These are phyloP conservation scores for Cutaneotrichosporon curvatum DNA, from an alignment of 1,284 basidiomycete genomes.

Conservation along the genomic window DNA sequence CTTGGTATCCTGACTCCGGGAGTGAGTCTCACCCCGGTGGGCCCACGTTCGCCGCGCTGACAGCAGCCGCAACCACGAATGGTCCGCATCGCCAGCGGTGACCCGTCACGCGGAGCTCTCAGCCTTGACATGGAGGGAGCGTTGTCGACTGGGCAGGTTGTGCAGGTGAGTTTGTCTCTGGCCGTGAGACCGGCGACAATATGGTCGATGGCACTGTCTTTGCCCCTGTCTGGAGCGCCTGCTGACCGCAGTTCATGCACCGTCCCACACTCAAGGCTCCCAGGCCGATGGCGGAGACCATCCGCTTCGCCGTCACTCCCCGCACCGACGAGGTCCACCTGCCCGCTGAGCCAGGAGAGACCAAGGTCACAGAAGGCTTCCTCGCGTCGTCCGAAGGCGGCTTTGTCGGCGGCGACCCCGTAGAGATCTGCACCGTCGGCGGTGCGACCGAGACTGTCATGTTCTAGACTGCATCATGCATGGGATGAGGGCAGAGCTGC, in stretches of 20 bases:
- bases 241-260: slow-evolving; percentile 13
- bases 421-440: slow-evolving; percentile 7
- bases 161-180: slow-evolving; percentile 61
- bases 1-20: slow-evolving; percentile 45
- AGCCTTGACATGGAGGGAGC: slow-evolving; percentile 61
- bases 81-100: slow-evolving; percentile 61
- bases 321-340: slow-evolving; percentile 5
- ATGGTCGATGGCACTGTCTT: too few species aligned
- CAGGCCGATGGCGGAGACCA: background rate
- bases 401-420: slow-evolving; percentile 1
- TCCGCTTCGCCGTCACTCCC: slow-evolving; percentile 9
- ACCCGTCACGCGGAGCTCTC: slow-evolving; percentile 67
- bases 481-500: too few species aligned
- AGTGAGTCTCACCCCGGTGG: slow-evolving; percentile 8
- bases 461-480: too few species aligned
- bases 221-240: background rate
- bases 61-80: background rate
- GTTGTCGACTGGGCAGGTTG: slow-evolving; percentile 53
- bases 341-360: background rate
- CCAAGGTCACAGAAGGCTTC: slow-evolving; percentile 8
- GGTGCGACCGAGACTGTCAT: slow-evolving; percentile 4
- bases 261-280: background rate
- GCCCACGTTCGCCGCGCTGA: background rate
- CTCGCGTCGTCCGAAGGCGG: slow-evolving; percentile 12
- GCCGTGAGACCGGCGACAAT: too few species aligned